phyloP scores from a whole-genome alignment of 352 stramenopile genomes.

The Thraustotheca clavata region DNA sequence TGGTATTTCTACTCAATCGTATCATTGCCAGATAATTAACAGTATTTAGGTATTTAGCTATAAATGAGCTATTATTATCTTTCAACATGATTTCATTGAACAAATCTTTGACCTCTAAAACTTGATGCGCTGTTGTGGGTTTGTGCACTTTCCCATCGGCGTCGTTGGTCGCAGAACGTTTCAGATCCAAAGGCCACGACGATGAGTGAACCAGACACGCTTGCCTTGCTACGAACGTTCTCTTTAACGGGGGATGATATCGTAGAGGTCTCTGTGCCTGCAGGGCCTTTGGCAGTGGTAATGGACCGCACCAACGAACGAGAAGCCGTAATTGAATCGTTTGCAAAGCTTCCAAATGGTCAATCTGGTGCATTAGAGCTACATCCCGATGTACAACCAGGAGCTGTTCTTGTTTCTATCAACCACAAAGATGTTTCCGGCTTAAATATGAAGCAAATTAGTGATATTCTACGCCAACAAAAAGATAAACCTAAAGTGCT shows the following conservation, averaged over 20 bases:
- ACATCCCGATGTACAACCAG: slow-evolving; percentile 30
- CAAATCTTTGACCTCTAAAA: too few species aligned
- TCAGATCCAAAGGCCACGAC: too few species aligned
- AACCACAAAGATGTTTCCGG: slow-evolving; percentile 46
- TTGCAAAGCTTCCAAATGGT: slow-evolving; percentile 37
- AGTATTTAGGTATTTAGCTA: too few species aligned
- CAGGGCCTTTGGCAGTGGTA: slow-evolving; percentile 57
- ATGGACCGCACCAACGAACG: slow-evolving; percentile 38
- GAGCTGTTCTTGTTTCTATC: slow-evolving; percentile 45
- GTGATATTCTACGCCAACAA: slow-evolving; percentile 37
- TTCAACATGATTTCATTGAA: too few species aligned
- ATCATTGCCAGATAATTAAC: too few species aligned
- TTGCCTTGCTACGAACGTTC: slow-evolving; percentile 3
- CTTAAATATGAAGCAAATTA: slow-evolving; percentile 49
- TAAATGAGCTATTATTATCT: too few species aligned
- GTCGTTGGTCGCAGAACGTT: too few species aligned
- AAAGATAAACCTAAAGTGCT: slow-evolving; percentile 19
- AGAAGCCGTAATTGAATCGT: slow-evolving; percentile 51
- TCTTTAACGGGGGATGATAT: slow-evolving; percentile 6
- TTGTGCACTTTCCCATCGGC: too few species aligned
- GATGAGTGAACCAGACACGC: too few species aligned
- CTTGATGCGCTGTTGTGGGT: too few species aligned
- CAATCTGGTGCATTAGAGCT: slow-evolving; percentile 44
- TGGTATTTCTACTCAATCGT: too few species aligned
- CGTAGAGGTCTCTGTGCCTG: slow-evolving; percentile 41